Evolutionary conservation across 2,329 filamentous ascomycete genomes (phyloP), one percentile per base, ranked within the genome.

Genomic region (Colletotrichum magnum): DNA sequence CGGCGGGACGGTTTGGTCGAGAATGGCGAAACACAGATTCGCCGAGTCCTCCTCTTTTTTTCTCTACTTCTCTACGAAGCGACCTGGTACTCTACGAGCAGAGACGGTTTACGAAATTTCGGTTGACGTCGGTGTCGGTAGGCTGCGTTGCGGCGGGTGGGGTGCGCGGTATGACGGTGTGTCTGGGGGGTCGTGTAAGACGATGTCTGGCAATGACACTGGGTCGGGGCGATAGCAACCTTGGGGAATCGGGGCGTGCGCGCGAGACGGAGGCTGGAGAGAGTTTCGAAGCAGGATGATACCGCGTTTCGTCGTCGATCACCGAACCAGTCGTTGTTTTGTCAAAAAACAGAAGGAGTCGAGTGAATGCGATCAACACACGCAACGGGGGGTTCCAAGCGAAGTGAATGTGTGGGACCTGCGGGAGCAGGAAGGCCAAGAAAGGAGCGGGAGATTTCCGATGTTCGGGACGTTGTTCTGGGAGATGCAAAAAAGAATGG

Each of bases 341-440:
- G 32, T 36, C 15, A 57, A 61, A 64, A 45, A 39, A 36, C 24
- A 13, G 21, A 18, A 52, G 56, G 56, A 61, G 56, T 52, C 62
- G 32, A 69, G 63, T 51, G 64, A 60, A 71, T 72, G 71, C 69
- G 71, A 61, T 72, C 71, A 72, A 72, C 71, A 72, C 71, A 70
- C 62, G 51, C 28, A 64, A 68, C 50, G 56, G 56, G 62, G 36
- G 21, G 21, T 24, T 66, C 56, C 56, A 43, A 60, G 56, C 51
- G 64, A 59, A 70, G 68, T 58, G 68, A 70, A 68, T 18, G 68
- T 64, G 58, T 15, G 50, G 54, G 58, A 41, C 51, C 45, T 66
- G 57, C 41, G 32, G 54, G 45, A 51, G 59, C 58, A 61, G 52
- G 58, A 70, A 56, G 45, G 45, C 62, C 59, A 56, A 69, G 60